Evolutionary conservation across 164 flowering plant species (phyloP).

Genomic region (Annona squamosa): DNA sequence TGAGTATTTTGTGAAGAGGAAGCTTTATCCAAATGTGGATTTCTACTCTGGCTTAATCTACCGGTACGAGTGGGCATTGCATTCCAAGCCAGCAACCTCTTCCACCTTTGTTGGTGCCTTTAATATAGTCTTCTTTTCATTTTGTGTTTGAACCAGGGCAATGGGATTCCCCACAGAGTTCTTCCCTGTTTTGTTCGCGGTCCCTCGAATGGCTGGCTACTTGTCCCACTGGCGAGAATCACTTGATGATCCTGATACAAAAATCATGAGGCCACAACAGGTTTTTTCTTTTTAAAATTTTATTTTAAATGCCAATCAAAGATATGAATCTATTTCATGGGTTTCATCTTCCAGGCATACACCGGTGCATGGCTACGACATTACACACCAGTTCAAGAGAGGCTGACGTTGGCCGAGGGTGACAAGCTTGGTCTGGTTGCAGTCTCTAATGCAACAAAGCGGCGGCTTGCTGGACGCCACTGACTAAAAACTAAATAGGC

Average conservation of each 20-base stretch:
- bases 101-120: not conserved
- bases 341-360: constrained; percentile 39
- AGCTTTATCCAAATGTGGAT: constrained; percentile 97
- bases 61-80: constrained; percentile 36
- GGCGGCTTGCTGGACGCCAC: constrained; percentile 50
- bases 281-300: constrained; percentile 13
- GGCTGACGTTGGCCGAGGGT: constrained; percentile 27
- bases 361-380: constrained; percentile 68
- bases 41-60: constrained; percentile 98
- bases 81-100: not conserved
- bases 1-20: constrained; percentile 88
- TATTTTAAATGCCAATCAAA: not conserved
- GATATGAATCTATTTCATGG: not conserved
- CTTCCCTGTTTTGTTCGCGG: constrained; percentile 90
- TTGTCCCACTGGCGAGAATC: constrained; percentile 96
- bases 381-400: constrained; percentile 43
- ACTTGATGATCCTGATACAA: constrained; percentile 97
- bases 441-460: constrained; percentile 64
- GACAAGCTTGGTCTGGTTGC: constrained; percentile 56
- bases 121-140: not conserved
- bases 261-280: constrained; percentile 97
- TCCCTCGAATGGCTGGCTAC: constrained; percentile 99
- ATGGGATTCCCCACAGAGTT: constrained; percentile 98
- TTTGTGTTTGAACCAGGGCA: constrained; percentile 48
- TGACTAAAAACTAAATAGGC: too few relatives aligned